A percentile compares a stretch with the other conserved stretches of the same genome.
phyloP scores from a whole-genome alignment of 202 grass and related monocot species.

The Miscanthus sacchariflorus region DNA sequence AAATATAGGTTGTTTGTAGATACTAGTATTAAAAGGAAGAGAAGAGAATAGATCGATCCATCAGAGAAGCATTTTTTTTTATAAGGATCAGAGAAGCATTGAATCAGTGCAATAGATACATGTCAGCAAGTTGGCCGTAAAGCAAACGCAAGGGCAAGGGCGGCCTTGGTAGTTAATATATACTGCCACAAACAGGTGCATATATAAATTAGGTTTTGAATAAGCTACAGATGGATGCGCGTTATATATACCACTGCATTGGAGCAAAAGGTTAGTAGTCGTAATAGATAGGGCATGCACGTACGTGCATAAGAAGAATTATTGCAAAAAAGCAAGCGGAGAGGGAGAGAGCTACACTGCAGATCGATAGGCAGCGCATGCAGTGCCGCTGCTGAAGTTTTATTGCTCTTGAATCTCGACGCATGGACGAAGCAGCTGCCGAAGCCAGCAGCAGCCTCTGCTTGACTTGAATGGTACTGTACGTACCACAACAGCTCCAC shows the following conservation, averaged over 20 bases:
- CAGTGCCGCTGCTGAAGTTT: neutral
- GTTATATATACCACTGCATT: neutral
- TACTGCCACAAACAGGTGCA: neutral
- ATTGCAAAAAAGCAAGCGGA: neutral
- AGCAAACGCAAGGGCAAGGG: neutral
- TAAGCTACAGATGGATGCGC: neutral
- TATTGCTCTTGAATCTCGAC: neutral
- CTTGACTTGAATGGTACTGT: slow-evolving; percentile 18
- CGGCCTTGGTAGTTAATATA: neutral
- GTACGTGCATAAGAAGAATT: neutral
- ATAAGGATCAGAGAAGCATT: neutral
- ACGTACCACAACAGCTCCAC: neutral
- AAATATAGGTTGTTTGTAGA: neutral
- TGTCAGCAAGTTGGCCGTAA: neutral
- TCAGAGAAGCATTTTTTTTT: neutral
- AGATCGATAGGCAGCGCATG: neutral
- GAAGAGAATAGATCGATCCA: neutral
- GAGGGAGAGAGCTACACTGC: neutral
- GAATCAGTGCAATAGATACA: neutral
- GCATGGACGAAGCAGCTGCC: neutral
- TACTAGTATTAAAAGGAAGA: neutral
- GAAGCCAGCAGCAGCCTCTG: neutral
- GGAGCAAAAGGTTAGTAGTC: neutral
- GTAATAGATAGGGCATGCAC: neutral
- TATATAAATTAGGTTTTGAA: neutral